Base-by-base conservation (phyloP, 169 alveolate genomes). In the Eimeria necatrix region DNA sequence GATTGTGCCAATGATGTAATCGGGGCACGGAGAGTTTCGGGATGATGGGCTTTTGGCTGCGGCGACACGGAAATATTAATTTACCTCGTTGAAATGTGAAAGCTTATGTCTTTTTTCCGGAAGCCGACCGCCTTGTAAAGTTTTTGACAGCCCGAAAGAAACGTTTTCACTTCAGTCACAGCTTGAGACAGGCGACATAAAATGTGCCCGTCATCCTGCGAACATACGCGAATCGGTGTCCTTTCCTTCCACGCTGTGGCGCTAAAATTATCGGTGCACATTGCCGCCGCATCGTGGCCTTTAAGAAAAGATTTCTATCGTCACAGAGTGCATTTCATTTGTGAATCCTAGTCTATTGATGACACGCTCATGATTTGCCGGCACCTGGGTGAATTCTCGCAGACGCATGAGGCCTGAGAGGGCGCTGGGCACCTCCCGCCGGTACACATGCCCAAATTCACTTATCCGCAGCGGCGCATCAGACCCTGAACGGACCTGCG, bases 361-460 rank as follows among this genome's bases (percentile, higher is more conserved):
- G 41, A 32, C 41, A 32, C 41, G 0, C 41, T 32, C 2, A 32
- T 32, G 41, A 32, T 32, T 32, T 26, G 16, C 16, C 16, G 46
- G 6, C 46, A 84, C 96, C 80, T 93, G 96, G 24, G 96, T 93
- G 78, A 93, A 93, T 93, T 84, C 93, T 26, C 96, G 70, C 86
- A 93, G 14, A 52, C 98, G 96, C 12, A 99, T 98, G 52, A 99
- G 98, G 51, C 99, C 99, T 71, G 99, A 96, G 53, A 99, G 97
- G 56, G 99, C 99, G 22, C 99, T 99, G 4, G 99, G 96, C 53
- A 99, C 97, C 97, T 99, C 99, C 95, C 99, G 99, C 96, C 99
- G 98, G 95, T 99, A 99, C 51, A 99, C 97, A 18, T 99, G 99
- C 0, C 99, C 99, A 95, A 99, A 99, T 94, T 99, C 99, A 9